phyloP scores from a whole-genome alignment of 495 filamentous ascomycete species.

The Aspergillus campestris region DNA sequence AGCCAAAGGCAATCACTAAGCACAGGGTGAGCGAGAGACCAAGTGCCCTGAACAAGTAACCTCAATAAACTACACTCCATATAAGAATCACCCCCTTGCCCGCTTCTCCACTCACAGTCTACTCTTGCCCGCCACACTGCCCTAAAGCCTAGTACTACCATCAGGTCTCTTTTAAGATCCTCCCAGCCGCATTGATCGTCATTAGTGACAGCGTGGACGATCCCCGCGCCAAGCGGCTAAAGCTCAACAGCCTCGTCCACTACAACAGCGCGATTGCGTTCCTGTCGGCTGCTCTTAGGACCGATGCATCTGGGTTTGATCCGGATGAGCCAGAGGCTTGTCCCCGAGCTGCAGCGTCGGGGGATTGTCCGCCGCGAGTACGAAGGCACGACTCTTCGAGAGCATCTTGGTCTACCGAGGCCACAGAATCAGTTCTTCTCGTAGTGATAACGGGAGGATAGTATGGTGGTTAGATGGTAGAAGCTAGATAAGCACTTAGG shows the following conservation, averaged over 20 bases:
- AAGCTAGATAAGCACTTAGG: too few relatives aligned
- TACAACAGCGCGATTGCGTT: conserved; percentile 50
- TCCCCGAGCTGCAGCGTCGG: conserved; percentile 42
- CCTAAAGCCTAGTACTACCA: too few relatives aligned
- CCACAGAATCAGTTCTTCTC: conserved; percentile 44
- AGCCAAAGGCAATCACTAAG: conserved; percentile 3
- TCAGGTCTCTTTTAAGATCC: conserved; percentile 25
- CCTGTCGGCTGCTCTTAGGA: conserved; percentile 39
- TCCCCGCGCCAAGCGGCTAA: conserved; percentile 38
- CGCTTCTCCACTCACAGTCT: background rate
- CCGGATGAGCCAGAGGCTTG: conserved; percentile 38
- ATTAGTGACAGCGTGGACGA: conserved; percentile 37
- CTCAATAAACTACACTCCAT: conserved; percentile 2
- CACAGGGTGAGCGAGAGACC: conserved; percentile 1
- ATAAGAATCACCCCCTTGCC: background rate
- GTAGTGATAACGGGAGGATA: background rate
- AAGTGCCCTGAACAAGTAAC: conserved; percentile 1
- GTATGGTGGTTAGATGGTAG: too few relatives aligned
- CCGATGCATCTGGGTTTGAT: conserved; percentile 38
- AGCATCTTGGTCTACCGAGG: conserved; percentile 43
- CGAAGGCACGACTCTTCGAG: conserved; percentile 30
- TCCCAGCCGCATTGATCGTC: conserved; percentile 44
- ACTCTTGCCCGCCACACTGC: too few relatives aligned
- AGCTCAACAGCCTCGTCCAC: conserved; percentile 44
- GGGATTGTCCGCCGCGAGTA: conserved; percentile 43